Evolutionary conservation across 1,139 yeast genomes (phyloP).

Genomic region (Pichia sp.): DNA sequence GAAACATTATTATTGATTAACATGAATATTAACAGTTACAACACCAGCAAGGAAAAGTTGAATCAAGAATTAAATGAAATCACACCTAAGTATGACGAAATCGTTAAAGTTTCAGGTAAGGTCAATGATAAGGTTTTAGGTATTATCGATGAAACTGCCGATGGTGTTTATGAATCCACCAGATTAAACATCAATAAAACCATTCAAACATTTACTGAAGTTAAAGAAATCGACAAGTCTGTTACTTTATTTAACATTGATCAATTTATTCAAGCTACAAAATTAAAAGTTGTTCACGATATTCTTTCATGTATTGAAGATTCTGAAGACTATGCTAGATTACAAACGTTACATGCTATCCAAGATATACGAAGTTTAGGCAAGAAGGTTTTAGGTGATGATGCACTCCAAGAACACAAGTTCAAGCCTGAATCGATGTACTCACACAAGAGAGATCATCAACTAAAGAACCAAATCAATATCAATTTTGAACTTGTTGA

Average conservation of each 20-base stretch:
- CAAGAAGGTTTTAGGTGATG: slow-evolving; percentile 53
- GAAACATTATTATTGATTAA: slow-evolving; percentile 65
- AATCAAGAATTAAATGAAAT: slow-evolving; percentile 50
- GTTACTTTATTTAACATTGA: slow-evolving; percentile 64
- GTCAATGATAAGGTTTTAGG: slow-evolving; percentile 61
- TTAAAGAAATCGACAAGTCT: slow-evolving; percentile 50
- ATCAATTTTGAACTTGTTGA: slow-evolving; percentile 64
- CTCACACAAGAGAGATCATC: slow-evolving; percentile 62
- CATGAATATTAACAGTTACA: slow-evolving; percentile 57
- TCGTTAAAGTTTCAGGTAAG: slow-evolving; percentile 49
- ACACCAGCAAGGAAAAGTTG: slow-evolving; percentile 41
- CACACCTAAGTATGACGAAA: slow-evolving; percentile 62
- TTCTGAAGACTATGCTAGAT: slow-evolving; percentile 70
- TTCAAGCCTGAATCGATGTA: slow-evolving; percentile 87
- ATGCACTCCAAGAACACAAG: slow-evolving; percentile 52
- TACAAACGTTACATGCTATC: slow-evolving; percentile 57
- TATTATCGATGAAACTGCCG: slow-evolving; percentile 60
- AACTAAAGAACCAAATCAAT: slow-evolving; percentile 53
- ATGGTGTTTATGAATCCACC: slow-evolving; percentile 60
- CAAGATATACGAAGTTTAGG: slow-evolving; percentile 66
- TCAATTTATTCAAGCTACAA: slow-evolving; percentile 70
- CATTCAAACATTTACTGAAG: slow-evolving; percentile 33
- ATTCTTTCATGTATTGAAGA: slow-evolving; percentile 60
- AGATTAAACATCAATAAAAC: slow-evolving; percentile 52
- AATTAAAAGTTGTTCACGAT: slow-evolving; percentile 61